phyloP scores from a whole-genome alignment of 495 filamentous ascomycete species.

The Cetradonia linearis region DNA sequence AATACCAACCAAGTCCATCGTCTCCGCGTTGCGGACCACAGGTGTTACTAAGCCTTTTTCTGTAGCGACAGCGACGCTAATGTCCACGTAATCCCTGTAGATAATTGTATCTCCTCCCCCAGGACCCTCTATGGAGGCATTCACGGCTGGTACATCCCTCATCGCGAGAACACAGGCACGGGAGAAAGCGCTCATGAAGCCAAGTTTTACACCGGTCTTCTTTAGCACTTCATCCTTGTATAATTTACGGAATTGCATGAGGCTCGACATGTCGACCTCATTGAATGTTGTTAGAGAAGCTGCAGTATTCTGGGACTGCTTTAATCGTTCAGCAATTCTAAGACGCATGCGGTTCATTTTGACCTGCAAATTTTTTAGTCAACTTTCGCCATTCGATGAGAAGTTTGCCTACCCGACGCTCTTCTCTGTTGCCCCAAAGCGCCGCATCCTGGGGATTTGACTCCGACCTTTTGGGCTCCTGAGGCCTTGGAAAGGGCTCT shows the following conservation, averaged over 20 bases:
- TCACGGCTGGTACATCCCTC: constrained; percentile 90
- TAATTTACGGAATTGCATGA: constrained; percentile 92
- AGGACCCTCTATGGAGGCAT: constrained; percentile 93
- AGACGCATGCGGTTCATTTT: constrained; percentile 99
- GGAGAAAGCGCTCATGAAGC: constrained; percentile 97
- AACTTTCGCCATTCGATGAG: not conserved
- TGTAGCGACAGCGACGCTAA: constrained; percentile 93
- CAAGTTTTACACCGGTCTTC: constrained; percentile 94
- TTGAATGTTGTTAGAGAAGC: constrained; percentile 98
- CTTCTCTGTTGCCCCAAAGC: constrained; percentile 65
- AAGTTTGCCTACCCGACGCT: constrained; percentile 64
- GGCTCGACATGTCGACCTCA: constrained; percentile 96
- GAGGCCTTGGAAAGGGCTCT: constrained; percentile 28
- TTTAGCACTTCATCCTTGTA: constrained; percentile 96
- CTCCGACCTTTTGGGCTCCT: constrained; percentile 29
- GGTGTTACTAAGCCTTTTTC: constrained; percentile 97
- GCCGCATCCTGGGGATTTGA: constrained; percentile 31
- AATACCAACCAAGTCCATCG: constrained; percentile 76
- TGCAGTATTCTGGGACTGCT: constrained; percentile 98
- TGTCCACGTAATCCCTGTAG: constrained; percentile 95
- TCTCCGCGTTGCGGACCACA: constrained; percentile 87
- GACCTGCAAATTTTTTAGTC: constrained; percentile 44
- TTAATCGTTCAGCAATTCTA: constrained; percentile 90
- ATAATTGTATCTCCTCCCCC: constrained; percentile 95
- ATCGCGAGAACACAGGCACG: constrained; percentile 86